These are phyloP conservation scores for Grifola frondosa DNA, from an alignment of 1,284 basidiomycete genomes.

Conservation along the genomic window DNA sequence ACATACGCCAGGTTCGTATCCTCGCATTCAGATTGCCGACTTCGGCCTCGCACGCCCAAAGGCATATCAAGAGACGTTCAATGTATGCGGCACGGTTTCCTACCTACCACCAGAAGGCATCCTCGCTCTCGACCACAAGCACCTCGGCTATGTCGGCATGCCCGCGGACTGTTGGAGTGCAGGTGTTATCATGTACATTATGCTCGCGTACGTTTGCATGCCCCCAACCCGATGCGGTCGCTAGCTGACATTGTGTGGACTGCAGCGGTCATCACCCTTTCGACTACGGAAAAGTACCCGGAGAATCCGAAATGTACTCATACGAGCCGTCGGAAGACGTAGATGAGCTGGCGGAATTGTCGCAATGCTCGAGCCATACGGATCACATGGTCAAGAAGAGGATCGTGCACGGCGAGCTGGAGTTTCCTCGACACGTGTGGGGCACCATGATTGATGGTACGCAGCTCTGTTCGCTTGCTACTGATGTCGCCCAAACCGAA, in stretches of 20 bases:
- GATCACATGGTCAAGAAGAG: conserved; percentile 65
- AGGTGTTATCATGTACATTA: conserved; percentile 76
- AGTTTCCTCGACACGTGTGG: conserved; percentile 59
- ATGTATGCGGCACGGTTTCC: conserved; percentile 79
- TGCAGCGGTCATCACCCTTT: conserved; percentile 72
- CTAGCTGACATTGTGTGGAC: conserved; percentile 11
- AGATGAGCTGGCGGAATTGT: conserved; percentile 37
- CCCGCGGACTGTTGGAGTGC: conserved; percentile 84
- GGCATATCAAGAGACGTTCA: conserved; percentile 74
- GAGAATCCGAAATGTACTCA: conserved; percentile 26
- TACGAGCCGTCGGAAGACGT: conserved; percentile 35
- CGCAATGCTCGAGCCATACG: conserved; percentile 47
- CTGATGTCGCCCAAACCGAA: conserved; percentile 7
- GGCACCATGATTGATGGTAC: conserved; percentile 55
- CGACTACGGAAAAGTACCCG: conserved; percentile 43
- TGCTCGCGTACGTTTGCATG: conserved; percentile 63
- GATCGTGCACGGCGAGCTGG: conserved; percentile 61
- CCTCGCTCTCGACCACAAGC: conserved; percentile 67
- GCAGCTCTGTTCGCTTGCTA: conserved; percentile 16
- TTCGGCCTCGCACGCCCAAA: conserved; percentile 84
- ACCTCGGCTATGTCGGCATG: conserved; percentile 74
- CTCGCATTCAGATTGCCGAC: conserved; percentile 80
- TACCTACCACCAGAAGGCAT: conserved; percentile 86
- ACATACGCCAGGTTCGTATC: conserved; percentile 72
- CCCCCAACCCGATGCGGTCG: background rate